phyloP scores from a whole-genome alignment of 805 yeast species.

The Torulaspora microellipsoides region DNA sequence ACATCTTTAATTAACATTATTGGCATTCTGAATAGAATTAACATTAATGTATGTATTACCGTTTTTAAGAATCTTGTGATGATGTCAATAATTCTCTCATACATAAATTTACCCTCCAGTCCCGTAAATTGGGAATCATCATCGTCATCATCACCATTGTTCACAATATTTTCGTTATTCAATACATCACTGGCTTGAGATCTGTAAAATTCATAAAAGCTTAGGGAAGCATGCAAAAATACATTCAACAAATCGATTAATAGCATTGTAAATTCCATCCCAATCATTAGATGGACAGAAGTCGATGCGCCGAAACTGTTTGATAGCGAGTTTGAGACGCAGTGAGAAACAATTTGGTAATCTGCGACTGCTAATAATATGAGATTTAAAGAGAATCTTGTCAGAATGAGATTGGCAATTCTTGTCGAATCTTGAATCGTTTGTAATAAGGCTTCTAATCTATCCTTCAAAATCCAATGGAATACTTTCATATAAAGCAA shows the following conservation, averaged over 20 bases:
- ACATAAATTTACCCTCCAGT: constrained; percentile 69
- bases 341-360: constrained; percentile 45
- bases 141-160: constrained; percentile 41
- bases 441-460: constrained; percentile 48
- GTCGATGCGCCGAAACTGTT: constrained; percentile 41
- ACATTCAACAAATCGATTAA: constrained; percentile 46
- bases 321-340: constrained; percentile 43
- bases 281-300: constrained; percentile 59
- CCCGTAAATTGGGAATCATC: constrained; percentile 28
- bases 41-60: constrained; percentile 42
- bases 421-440: constrained; percentile 34
- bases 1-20: constrained; percentile 48
- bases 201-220: constrained; percentile 48
- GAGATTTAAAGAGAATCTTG: constrained; percentile 44
- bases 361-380: constrained; percentile 47
- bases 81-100: constrained; percentile 54
- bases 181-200: constrained; percentile 6
- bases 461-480: constrained; percentile 63
- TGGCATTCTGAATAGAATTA: constrained; percentile 44
- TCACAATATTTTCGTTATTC: constrained; percentile 6
- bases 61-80: constrained; percentile 46
- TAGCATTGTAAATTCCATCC: constrained; percentile 69
- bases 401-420: constrained; percentile 30
- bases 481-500: constrained; percentile 57
- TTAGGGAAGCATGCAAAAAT: constrained; percentile 26